Percentiles rank a stretch among this genome's conserved stretches.
Conservation (phyloP, 495 filamentous ascomycete genomes). For the Clavariopsis aquatica region DNA sequence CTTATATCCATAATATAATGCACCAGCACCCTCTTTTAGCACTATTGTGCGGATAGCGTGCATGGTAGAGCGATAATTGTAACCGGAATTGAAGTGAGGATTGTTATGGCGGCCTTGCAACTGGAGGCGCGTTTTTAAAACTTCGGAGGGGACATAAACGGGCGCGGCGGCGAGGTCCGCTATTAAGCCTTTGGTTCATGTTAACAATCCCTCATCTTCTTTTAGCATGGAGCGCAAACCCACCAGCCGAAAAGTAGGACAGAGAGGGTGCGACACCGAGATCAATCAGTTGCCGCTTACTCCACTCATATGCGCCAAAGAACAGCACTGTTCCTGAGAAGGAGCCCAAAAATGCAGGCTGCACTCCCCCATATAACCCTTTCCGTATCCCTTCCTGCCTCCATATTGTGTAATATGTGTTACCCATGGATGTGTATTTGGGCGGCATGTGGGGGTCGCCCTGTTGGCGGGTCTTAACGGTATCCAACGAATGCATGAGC, state of each 20-base stretch:
- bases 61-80: constrained; percentile 81
- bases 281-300: constrained; percentile 87
- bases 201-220: background rate
- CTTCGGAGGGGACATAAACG: constrained; percentile 94
- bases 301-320: constrained; percentile 94
- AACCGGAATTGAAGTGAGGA: constrained; percentile 84
- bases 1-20: constrained; percentile 92
- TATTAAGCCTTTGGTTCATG: constrained; percentile 64
- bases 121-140: constrained; percentile 92
- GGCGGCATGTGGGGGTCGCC: constrained; percentile 89
- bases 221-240: constrained; percentile 26
- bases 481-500: constrained; percentile 98
- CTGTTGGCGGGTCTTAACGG: constrained; percentile 98
- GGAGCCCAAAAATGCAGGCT: constrained; percentile 85
- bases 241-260: constrained; percentile 82
- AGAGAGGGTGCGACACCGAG: constrained; percentile 71
- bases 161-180: constrained; percentile 89
- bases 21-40: constrained; percentile 73
- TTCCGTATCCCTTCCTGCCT: constrained; percentile 85
- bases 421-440: constrained; percentile 84
- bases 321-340: constrained; percentile 94
- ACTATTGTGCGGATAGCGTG: constrained; percentile 85
- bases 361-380: constrained; percentile 90
- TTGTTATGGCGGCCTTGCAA: constrained; percentile 95
- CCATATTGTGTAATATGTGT: constrained; percentile 88